Base-by-base conservation (phyloP, 2,329 filamentous ascomycete genomes). In the Apiospora malaysiana region DNA sequence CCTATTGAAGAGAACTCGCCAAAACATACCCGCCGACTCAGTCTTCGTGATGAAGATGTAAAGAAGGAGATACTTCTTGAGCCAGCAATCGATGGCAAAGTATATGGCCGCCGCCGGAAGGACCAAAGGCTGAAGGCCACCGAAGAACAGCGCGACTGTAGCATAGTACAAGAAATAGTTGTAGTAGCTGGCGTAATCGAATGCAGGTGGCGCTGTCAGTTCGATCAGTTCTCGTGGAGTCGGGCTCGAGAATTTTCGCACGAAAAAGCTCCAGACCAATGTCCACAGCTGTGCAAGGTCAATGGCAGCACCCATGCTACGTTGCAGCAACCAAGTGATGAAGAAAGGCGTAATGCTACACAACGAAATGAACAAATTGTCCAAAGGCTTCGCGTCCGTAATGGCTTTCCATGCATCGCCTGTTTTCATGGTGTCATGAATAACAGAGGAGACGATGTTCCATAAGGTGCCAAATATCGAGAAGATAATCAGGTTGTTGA, bases 1-100 rank as follows among this genome's bases (percentile, higher is more conserved):
- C n/a, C 96, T 92, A 81, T 99, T 99, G 86, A 94, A 97, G 8
- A 98, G 81, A 0, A 95, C 89, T 23, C 94, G 91, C 96, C 96
- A 99, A 79, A 94, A 97, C 79, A 93, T 89, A 68, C 96, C 96
- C 10, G 95, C 96, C 0, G 95, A 98, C 79, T 99, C 96, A 40
- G 92, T 97, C 85, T 98, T 99, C 66, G 96, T 99, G 74, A 97
- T 89, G 78, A 98, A 98, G 74, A 98, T 92, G 82, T 99, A 97
- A 75, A 98, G 88, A 49, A 98, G 84, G 65, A 98, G 85, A 78
- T 99, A 99, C 83, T 98, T 98, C 87, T 97, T 98, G 79, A 98
- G 86, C 82, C 92, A 94, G 5, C 91, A 91, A 80, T 99, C 96
- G 68, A 99, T 85, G 68, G 85, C 84, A 80, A 98, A 98, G 85